phyloP scores from a whole-genome alignment of 2,329 filamentous ascomycete genomes.

The Phyllachora maydis region DNA sequence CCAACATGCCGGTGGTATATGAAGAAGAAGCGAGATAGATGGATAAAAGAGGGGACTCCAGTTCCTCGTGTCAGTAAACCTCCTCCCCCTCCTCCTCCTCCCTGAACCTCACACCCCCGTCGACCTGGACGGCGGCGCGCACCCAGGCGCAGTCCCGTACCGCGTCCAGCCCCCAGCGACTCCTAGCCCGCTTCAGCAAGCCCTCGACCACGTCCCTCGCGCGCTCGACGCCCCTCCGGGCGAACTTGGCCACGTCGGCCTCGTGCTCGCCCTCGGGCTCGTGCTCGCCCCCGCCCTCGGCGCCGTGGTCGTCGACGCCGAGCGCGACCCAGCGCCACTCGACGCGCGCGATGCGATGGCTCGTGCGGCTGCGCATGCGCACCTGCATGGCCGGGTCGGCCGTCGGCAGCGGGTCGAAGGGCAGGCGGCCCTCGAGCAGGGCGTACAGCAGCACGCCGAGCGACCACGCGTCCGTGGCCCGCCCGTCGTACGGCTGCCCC shows the following conservation, averaged over 20 bases:
- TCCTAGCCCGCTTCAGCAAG: slow-evolving; percentile 62
- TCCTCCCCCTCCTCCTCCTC: slow-evolving; percentile 37
- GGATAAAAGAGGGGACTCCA: background rate
- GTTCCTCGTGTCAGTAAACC: slow-evolving; percentile 20
- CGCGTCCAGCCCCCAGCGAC: slow-evolving; percentile 54
- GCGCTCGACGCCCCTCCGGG: slow-evolving; percentile 44
- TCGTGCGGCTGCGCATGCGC: slow-evolving; percentile 61
- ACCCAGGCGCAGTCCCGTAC: slow-evolving; percentile 64
- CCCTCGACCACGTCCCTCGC: slow-evolving; percentile 70
- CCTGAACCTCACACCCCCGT: slow-evolving; percentile 36
- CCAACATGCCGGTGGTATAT: too few species aligned
- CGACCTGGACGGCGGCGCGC: slow-evolving; percentile 45
- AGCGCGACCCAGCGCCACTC: slow-evolving; percentile 93
- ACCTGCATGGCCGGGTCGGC: slow-evolving; percentile 37
- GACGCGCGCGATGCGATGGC: slow-evolving; percentile 83
- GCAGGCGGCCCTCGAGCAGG: slow-evolving; percentile 76
- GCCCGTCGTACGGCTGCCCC: slow-evolving; percentile 85
- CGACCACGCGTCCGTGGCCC: slow-evolving; percentile 84
- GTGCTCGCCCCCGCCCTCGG: too few species aligned
- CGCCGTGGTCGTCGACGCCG: slow-evolving; percentile 43
- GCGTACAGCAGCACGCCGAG: slow-evolving; percentile 86
- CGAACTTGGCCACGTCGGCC: slow-evolving; percentile 34
- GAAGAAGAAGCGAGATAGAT: background rate
- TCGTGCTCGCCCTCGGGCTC: slow-evolving; percentile 59
- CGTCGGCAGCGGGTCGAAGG: slow-evolving; percentile 77